Evolutionary conservation across 805 yeast genomes (phyloP).

Genomic region (Metschnikowia corniflorae): DNA sequence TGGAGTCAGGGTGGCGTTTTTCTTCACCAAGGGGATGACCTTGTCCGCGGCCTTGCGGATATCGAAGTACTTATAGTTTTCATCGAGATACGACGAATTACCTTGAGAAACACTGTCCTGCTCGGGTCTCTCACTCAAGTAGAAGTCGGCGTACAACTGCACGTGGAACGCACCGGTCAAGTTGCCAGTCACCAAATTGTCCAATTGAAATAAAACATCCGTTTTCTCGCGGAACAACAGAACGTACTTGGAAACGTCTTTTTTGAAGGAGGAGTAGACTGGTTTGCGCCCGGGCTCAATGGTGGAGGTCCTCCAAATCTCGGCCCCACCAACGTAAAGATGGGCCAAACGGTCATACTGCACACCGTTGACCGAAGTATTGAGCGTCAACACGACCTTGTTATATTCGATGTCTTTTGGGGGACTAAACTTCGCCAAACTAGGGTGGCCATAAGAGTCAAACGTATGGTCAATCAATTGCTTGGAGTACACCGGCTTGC

Average conservation of each 20-base stretch:
- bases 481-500: conserved; percentile 39
- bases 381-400: conserved; percentile 50
- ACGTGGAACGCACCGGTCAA: conserved; percentile 62
- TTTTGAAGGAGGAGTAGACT: conserved; percentile 48
- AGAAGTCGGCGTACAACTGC: conserved; percentile 50
- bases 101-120: conserved; percentile 1
- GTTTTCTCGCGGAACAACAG: conserved; percentile 45
- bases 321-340: conserved; percentile 56
- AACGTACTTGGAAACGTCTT: conserved; percentile 61
- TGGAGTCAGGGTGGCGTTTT: conserved; percentile 23
- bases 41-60: conserved; percentile 35
- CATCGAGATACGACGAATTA: conserved; percentile 5
- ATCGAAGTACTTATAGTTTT: conserved; percentile 24
- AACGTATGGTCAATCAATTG: conserved; percentile 45
- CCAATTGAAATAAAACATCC: conserved; percentile 55
- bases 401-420: conserved; percentile 46
- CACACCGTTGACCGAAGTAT: conserved; percentile 56
- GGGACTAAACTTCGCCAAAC: conserved; percentile 36
- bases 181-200: conserved; percentile 50
- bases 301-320: conserved; percentile 76
- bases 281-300: conserved; percentile 50
- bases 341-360: conserved; percentile 63
- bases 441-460: conserved; percentile 63
- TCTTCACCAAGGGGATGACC: conserved; percentile 35
- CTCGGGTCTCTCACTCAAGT: conserved; percentile 14